Evolutionary conservation across 176 grass and related monocot genomes (phyloP), one percentile per base, ranked within the genome.

Genomic region (Oryza brachyantha): DNA sequence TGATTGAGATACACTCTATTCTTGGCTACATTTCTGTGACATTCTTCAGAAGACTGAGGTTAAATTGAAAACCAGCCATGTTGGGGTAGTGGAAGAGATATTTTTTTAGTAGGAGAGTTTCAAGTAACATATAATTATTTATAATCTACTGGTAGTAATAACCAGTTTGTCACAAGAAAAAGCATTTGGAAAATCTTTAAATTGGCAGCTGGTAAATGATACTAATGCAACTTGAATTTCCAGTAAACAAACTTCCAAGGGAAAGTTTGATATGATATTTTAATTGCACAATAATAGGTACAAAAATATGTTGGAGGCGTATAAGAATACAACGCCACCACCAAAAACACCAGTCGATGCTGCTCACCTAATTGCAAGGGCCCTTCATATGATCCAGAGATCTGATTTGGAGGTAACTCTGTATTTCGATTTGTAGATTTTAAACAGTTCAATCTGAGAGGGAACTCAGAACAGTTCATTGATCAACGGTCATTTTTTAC

Each of bases 231-330:
- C 70, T 75, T 65, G 35, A 79, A 21, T 85, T 12, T 48, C 14
- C 38, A 60, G n/a, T 38, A 29, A 58, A 68, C 37, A 73, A 57
- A 45, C 46, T 67, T 25, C n/a, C 68, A 52, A 29, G 52, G 5
- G 11, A 63, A 24, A 42, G 3, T 64, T 66, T 66, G 55, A 22
- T 60, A 48, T 75, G 55, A 22, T 60, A 62, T 75, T 50, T 11
- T 61, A 76, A 61, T 86, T 67, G 12, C 62, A 75, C 2, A 4
- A 81, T 2, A 29, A 29, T 27, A 90, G 88, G 88, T 90, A 90
- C 37, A 42, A 65, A 34, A 87, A 84, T 48, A 69, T 82, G 13
- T 63, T 64, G 29, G 64, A 74, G 29, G 72, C 70, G 60, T 82
- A 81, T 45, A 87, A 52, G 25, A 42, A 41, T 40, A 29, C 24